Base-by-base conservation (phyloP, 805 yeast genomes). In the Wickerhamiella cacticola region DNA sequence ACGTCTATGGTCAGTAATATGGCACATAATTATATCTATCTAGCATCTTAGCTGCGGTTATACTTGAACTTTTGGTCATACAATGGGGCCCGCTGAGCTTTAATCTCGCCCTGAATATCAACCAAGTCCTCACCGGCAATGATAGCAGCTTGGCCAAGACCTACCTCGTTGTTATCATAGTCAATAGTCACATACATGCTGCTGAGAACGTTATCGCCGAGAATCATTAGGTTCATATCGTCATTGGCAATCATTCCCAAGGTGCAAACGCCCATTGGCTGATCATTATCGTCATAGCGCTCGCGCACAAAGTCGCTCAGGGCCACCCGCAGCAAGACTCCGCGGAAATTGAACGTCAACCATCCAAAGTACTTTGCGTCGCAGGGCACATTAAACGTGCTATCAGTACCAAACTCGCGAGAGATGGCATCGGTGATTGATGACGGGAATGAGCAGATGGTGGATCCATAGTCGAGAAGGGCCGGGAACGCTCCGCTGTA, bases 131-230 rank as follows among this genome's bases (percentile, higher is more conserved):
- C 33, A 12, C 9, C 5, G n/a, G 33, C 9, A 29, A 29, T 12
- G 3, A 33, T 16, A 2, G 34, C 25, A 3, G 49, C 41, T 21
- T 34, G 40, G 8, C 46, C 42, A 26, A 26, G 13, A 3, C 25
- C 46, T 8, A 42, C 26, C 13, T 43, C 40, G 5, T 16, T 15
- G 16, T n/a, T 22, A 3, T 43, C 46, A 18, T 21, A 35, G 38
- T 43, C 41, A 28, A 36, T 18, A 13, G 8, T 55, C 45, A 33
- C 29, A 41, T 18, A 26, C 16, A 79, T 79, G 33, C 74, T 70
- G 48, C 82, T 68, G 52, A 82, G 63, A 56, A 82, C 73, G 41
- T 74, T 71, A 57, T 80, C 87, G 7, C 92, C 92, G 25, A 82
- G 65, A 48, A 79, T 68, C 39, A 41, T 19, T 21, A 22, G 6